Conservation (phyloP, 352 stramenopile genomes). For the Phytophthora chlamydospora region DNA sequence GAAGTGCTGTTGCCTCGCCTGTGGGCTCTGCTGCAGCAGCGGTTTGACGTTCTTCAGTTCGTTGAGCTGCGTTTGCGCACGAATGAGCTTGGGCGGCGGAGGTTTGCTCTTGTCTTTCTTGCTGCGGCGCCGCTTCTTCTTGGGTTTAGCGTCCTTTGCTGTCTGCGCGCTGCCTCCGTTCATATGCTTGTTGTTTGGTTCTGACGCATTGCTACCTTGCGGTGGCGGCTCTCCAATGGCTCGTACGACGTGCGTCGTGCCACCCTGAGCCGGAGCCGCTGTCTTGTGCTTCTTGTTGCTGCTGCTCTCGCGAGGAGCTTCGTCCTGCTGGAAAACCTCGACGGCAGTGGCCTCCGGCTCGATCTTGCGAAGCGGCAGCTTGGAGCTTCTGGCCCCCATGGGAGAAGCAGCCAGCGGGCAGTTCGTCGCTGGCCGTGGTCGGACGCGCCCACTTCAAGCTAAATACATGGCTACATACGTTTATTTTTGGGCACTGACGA, state of each 20-base stretch:
- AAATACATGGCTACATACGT: constrained; percentile 28
- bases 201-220: background rate
- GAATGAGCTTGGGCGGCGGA: constrained; percentile 14
- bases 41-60: constrained; percentile 44
- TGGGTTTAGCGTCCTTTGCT: constrained; percentile 22
- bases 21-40: constrained; percentile 17
- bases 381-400: constrained; percentile 68
- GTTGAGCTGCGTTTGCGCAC: constrained; percentile 38
- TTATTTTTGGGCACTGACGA: constrained; percentile 20
- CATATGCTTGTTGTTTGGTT: background rate
- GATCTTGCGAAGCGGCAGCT: constrained; percentile 43
- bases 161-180: constrained; percentile 1
- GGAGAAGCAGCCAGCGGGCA: constrained; percentile 1
- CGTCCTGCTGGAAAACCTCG: constrained; percentile 27
- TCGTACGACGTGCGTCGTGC: constrained; percentile 9
- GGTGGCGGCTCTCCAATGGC: background rate
- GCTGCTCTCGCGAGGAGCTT: constrained; percentile 7
- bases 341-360: constrained; percentile 27
- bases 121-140: constrained; percentile 40
- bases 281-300: constrained; percentile 14
- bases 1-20: constrained; percentile 45
- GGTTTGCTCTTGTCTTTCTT: constrained; percentile 45
- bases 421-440: constrained; percentile 5
- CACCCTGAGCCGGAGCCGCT: background rate
- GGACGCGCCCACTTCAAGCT: constrained; percentile 13